Evolutionary conservation across 352 stramenopile species (phyloP).

Genomic region (Phytophthora hibernalis): DNA sequence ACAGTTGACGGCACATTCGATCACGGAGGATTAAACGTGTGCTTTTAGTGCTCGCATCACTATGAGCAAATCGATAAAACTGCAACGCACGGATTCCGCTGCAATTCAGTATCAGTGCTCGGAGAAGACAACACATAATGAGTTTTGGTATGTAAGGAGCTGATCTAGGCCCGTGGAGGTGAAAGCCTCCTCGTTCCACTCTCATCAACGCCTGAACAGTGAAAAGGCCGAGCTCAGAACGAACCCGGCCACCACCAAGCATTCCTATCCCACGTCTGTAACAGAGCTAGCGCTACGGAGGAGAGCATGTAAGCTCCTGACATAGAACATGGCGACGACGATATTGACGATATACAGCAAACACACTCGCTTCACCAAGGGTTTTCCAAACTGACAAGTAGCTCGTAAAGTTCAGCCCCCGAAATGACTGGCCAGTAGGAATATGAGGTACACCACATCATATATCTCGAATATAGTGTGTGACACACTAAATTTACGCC

Average conservation of each 20-base stretch:
- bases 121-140: constrained; percentile 1
- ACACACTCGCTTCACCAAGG: not conserved
- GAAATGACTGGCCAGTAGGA: constrained; percentile 43
- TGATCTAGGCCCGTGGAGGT: constrained; percentile 72
- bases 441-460: constrained; percentile 22
- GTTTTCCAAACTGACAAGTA: constrained; percentile 32
- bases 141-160: constrained; percentile 61
- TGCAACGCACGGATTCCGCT: constrained; percentile 65
- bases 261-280: constrained; percentile 86
- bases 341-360: constrained; percentile 22
- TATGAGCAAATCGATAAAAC: constrained; percentile 89
- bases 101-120: constrained; percentile 87
- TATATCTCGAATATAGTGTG: too few species aligned
- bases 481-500: not conserved
- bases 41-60: constrained; percentile 86
- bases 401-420: not conserved
- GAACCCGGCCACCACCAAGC: constrained; percentile 63
- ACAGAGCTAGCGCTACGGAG: constrained; percentile 79
- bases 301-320: constrained; percentile 81
- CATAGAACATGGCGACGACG: constrained; percentile 65
- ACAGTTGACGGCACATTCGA: constrained; percentile 89
- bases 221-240: constrained; percentile 71
- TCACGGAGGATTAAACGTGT: constrained; percentile 81
- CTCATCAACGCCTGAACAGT: constrained; percentile 80
- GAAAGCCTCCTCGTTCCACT: constrained; percentile 61